A percentile compares a stretch with the other conserved stretches of the same genome.
Evolutionary conservation across 2,329 filamentous ascomycete species (phyloP).

Genomic region (Fusarium virguliforme): DNA sequence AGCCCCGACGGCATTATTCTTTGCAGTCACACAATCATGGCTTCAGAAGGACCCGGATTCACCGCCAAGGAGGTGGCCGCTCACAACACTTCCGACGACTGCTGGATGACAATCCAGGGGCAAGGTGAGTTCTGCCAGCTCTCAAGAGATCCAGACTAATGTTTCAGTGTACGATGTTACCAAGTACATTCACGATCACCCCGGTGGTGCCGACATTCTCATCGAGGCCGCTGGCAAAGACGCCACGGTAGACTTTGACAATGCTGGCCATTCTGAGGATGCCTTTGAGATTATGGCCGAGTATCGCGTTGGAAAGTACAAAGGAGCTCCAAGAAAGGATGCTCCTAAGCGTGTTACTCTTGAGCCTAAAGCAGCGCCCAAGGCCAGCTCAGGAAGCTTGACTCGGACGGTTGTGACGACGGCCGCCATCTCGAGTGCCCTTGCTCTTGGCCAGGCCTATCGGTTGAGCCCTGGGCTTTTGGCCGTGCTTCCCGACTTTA

Average conservation of each 20-base stretch:
- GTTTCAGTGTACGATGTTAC: slow-evolving; percentile 71
- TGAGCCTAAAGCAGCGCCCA: slow-evolving; percentile 38
- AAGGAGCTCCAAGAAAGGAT: slow-evolving; percentile 46
- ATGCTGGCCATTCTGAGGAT: slow-evolving; percentile 84
- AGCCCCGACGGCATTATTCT: background rate
- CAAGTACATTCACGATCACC: slow-evolving; percentile 72
- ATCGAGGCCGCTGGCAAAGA: slow-evolving; percentile 85
- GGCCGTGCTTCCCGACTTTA: slow-evolving; percentile 21
- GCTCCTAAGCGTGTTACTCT: slow-evolving; percentile 37
- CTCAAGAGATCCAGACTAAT: slow-evolving; percentile 5
- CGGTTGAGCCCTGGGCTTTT: slow-evolving; percentile 30
- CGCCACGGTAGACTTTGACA: slow-evolving; percentile 85
- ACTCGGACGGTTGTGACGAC: slow-evolving; percentile 25
- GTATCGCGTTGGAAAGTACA: slow-evolving; percentile 58
- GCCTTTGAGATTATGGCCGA: slow-evolving; percentile 61
- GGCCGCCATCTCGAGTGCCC: slow-evolving; percentile 30
- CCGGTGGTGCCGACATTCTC: slow-evolving; percentile 83
- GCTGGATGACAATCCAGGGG: slow-evolving; percentile 71
- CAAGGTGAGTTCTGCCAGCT: slow-evolving; percentile 62
- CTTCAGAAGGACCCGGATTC: slow-evolving; percentile 37
- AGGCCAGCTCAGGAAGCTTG: slow-evolving; percentile 9
- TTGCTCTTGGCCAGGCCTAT: slow-evolving; percentile 33
- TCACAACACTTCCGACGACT: slow-evolving; percentile 65
- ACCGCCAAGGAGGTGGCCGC: slow-evolving; percentile 62
- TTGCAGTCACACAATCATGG: slow-evolving; percentile 22